Base-by-base conservation (phyloP, 2,329 filamentous ascomycete genomes). In the Cladosporium sp. region DNA sequence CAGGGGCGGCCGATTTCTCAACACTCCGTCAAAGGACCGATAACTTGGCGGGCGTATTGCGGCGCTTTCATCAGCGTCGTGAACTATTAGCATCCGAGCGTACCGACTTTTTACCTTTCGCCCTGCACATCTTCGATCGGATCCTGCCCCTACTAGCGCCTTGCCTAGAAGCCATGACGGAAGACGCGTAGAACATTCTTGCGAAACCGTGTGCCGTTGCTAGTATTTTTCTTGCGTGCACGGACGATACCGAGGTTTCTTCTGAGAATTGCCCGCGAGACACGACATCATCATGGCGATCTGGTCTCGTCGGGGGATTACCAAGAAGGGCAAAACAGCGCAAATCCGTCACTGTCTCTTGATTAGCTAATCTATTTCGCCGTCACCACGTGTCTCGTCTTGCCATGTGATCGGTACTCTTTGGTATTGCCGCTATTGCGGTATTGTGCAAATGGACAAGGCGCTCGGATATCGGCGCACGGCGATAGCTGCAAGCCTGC, bases 11-110 rank as follows among this genome's bases (percentile, higher is more conserved):
- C 49, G 51, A 55, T 63, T 55, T 63, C 60, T 30, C 60, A 63
- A 63, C 60, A 63, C 60, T 55, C 60, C 60, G 60, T 55, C 54
- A 34, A 55, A 63, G 60, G 49, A 63, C 60, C 60, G 60, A 63
- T 47, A 54, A 51, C 38, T 63, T 54, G 60, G 60, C 60, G 60
- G 60, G 32, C 30, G 47, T 63, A 63, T 63, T 28, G 49, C 60
- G 60, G 60, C 47, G 47, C 34, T 63, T 58, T 55, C 49, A 54
- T 63, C 47, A 63, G 49, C 60, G 18, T 34, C 12, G 26, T 14
- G 14, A 55, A 44, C n/a, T 44, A 41, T 51, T 28, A n/a, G 12
- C 49, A 63, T 63, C 60, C 60, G 60, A 63, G 60, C 60, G 60
- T 44, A 63, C 60, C 60, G 60, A 55, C 51, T n/a, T 41, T 63